Evolutionary conservation across 768 basidiomycete species (phyloP), one percentile per base, ranked within the genome.

Genomic region (Lactarius vividus): DNA sequence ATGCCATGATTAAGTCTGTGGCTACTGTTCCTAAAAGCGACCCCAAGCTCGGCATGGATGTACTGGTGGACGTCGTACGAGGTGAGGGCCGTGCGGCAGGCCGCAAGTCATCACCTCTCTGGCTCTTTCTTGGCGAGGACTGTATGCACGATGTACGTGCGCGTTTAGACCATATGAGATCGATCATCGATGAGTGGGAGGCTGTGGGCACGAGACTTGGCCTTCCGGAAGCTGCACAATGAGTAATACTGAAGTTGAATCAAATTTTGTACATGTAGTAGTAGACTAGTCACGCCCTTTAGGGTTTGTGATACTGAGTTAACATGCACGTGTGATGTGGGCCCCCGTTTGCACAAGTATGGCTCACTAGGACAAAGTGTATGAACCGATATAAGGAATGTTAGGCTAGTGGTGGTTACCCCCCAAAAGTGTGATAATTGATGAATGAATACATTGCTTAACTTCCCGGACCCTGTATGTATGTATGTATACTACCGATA

Each of bases 71-170:
- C 58, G 72, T 72, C 6, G 72, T 76, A 18, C 58, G 66, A 6
- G 74, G 73, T 6, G 72, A 76, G 65, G 73, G 74, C 6, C 57
- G 54, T 26, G 75, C 73, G 39, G 39, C 31, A 15, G 74, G 72
- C 16, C 65, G 67, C 58, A 33, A 55, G 35, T 59, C 29, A 46
- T 61, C 66, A 57, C 73, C 73, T 8, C 42, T 69, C 33, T 70
- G 68, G 62, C 62, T 76, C 20, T 68, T 73, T 52, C 70, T 76
- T 37, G 72, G 74, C 11, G 55, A 68, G 40, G 73, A 74, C 31
- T 67, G 72, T 20, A 65, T 71, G 60, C 55, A 37, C n/a, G 71
- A 73, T 44, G 65, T 74, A 28, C 54, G 72, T n/a, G 33, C 57
- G 31, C 49, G 61, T 39, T 20, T 64, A 58, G 11, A 54, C 16